Evolutionary conservation across 2,329 filamentous ascomycete genomes (phyloP).

Genomic region (Verticillium nubilum): DNA sequence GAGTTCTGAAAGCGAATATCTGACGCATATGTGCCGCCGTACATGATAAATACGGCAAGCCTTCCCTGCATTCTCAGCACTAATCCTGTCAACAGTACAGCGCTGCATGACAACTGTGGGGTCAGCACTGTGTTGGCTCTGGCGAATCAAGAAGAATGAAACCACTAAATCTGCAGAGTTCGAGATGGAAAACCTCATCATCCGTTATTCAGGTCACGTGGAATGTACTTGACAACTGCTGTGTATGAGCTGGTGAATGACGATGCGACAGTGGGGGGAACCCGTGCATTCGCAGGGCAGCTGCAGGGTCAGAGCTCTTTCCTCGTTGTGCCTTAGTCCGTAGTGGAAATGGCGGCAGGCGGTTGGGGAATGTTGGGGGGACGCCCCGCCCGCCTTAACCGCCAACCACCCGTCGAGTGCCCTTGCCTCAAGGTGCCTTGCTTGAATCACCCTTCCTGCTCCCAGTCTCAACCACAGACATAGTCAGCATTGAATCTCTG

Average conservation of each 20-base stretch:
- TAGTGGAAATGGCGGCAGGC: background rate
- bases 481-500: background rate
- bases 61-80: no score
- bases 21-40: no score
- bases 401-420: background rate
- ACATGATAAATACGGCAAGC: no score
- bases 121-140: no score
- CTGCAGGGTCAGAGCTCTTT: background rate
- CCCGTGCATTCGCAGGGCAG: background rate
- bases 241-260: background rate
- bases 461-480: background rate
- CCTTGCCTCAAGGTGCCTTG: background rate
- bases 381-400: background rate
- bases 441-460: background rate
- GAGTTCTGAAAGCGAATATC: no score
- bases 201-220: background rate
- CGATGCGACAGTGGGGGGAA: background rate
- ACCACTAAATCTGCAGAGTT: no score
- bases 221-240: background rate
- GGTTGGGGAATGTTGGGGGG: background rate
- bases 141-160: no score
- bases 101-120: no score
- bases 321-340: background rate
- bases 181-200: no score
- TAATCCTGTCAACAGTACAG: no score